Percentiles rank a stretch among this genome's conserved stretches.
phyloP scores from a whole-genome alignment of 495 filamentous ascomycete genomes.

The Podospora pseudoanserina region DNA sequence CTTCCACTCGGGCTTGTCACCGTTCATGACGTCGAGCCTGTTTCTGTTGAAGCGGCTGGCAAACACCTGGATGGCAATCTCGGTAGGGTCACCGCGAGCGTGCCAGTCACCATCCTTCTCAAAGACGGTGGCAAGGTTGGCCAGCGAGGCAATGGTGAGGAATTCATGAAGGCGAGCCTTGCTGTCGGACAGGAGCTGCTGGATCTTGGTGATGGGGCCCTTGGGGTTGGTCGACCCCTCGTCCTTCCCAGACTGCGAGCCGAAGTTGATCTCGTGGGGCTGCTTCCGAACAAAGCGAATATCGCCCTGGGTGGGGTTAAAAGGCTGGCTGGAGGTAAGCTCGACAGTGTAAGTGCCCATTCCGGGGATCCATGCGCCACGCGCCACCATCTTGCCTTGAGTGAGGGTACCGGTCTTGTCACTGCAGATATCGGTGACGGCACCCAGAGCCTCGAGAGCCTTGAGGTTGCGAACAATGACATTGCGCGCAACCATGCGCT shows the following conservation, averaged over 20 bases:
- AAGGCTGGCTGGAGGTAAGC: slow-evolving; percentile 49
- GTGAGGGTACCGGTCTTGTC: slow-evolving; percentile 86
- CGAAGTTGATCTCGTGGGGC: slow-evolving; percentile 30
- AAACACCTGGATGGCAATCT: slow-evolving; percentile 79
- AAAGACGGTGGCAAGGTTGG: slow-evolving; percentile 44
- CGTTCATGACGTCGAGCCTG: slow-evolving; percentile 50
- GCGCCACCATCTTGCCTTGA: slow-evolving; percentile 69
- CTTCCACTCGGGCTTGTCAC: slow-evolving; percentile 31
- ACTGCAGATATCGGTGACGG: slow-evolving; percentile 81
- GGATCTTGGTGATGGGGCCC: slow-evolving; percentile 7
- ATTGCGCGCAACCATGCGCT: slow-evolving; percentile 69
- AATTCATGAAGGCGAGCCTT: slow-evolving; percentile 28
- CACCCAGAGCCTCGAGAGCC: slow-evolving; percentile 75
- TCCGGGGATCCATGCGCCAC: slow-evolving; percentile 74
- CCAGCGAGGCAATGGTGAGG: slow-evolving; percentile 32
- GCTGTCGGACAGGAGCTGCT: slow-evolving; percentile 23
- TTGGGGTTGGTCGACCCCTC: slow-evolving; percentile 5
- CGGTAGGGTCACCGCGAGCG: slow-evolving; percentile 75
- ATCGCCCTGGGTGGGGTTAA: slow-evolving; percentile 32
- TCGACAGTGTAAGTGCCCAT: slow-evolving; percentile 56
- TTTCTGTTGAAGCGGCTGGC: slow-evolving; percentile 66
- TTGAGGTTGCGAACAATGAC: slow-evolving; percentile 73
- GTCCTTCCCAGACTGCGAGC: slow-evolving; percentile 13
- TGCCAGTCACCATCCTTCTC: slow-evolving; percentile 55
- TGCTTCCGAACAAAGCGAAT: slow-evolving; percentile 24